Base-by-base conservation (phyloP, 2,329 filamentous ascomycete species). In the Apiospora aurea region DNA sequence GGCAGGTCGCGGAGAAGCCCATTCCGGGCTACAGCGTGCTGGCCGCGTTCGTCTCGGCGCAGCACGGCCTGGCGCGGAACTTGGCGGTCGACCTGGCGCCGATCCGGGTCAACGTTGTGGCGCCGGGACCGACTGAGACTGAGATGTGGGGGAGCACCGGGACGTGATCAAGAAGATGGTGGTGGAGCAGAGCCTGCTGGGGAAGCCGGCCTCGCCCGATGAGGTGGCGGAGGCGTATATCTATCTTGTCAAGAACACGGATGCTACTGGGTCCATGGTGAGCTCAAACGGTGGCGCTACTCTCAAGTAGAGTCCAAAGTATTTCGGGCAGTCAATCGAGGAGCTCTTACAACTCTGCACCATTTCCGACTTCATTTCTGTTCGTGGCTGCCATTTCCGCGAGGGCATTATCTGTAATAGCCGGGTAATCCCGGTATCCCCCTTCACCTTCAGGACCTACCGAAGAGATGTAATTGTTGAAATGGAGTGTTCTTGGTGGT, bases 21-120 rank as follows among this genome's bases (percentile, higher is more conserved):
- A 79, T 82, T 0, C 82, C 85, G 0, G 82, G 86, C 29, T 91
- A 87, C 87, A 80, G 81, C 4, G 80, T 89, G 26, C 74, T 89
- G 1, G 83, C 83, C 0, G 80, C 81, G 1, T 87, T 85, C 70
- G 85, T 84, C 0, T 85, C 87, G 0, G 90, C 86, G 0, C 74
- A 89, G 8, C 83, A 89, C 69, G 85, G 86, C 3, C 83, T 92
- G 78, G 83, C 84, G 2, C 83, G 87, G 1, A 86, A 84, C 3
- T 80, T 93, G 46, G 91, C 91, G 1, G 76, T 92, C 44, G 91
- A 93, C 76, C 77, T 94, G 71, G 86, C 85, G 74, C 91, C 91
- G 0, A 80, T 92, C 11, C 82, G 92, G 1, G 90, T 92, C 38
- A 93, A 93, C 77, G 77, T 87, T 0, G 88, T 93, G 1, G 83